phyloP scores from a whole-genome alignment of 164 flowering plant genomes.

The Sedum album region DNA sequence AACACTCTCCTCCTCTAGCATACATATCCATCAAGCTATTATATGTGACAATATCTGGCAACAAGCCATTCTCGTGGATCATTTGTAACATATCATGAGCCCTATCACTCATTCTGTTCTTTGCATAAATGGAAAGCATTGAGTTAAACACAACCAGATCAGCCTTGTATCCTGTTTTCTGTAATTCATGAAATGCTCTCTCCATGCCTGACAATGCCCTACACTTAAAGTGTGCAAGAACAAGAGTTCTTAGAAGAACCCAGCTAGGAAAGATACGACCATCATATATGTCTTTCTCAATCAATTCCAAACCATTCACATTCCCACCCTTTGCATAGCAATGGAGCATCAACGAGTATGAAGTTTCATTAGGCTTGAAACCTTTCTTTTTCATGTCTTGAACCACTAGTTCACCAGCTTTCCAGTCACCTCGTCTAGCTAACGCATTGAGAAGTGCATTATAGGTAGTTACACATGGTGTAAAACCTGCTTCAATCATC shows the following conservation, averaged over 20 bases:
- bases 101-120: no score
- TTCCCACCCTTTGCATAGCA: constrained; percentile 68
- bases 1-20: no score
- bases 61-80: no score
- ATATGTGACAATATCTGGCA: no score
- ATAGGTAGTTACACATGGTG: no score
- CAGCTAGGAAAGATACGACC: constrained; percentile 76
- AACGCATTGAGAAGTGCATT: no score
- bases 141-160: constrained; percentile 79
- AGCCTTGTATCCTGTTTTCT: constrained; percentile 57
- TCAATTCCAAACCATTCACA: constrained; percentile 41
- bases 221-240: constrained; percentile 65
- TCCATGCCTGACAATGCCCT: constrained; percentile 65
- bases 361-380: constrained; percentile 70
- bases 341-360: constrained; percentile 71
- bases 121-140: no score
- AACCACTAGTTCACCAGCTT: constrained; percentile 12
- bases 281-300: constrained; percentile 57
- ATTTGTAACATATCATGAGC: no score
- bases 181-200: constrained; percentile 55
- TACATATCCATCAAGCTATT: no score
- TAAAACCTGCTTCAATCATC: no score
- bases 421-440: no score
- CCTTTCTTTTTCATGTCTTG: constrained; percentile 70
- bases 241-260: constrained; percentile 71